Evolutionary conservation across 176 grass and related monocot species (phyloP).

Genomic region (Canna indica): DNA sequence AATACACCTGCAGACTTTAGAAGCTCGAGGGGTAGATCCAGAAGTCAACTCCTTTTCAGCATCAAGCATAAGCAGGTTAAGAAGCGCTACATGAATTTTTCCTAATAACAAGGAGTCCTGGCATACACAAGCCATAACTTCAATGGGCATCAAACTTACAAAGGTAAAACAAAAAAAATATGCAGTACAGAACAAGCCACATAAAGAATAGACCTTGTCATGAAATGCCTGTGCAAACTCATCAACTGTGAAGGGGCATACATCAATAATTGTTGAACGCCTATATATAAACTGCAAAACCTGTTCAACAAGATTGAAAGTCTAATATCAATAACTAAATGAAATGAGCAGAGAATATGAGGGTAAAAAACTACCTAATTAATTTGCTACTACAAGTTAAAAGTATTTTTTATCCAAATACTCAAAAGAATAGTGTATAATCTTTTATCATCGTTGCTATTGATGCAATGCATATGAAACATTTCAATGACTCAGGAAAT

Average conservation of each 20-base stretch:
- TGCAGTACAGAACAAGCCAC: slow-evolving; percentile 11
- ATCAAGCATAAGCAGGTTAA: slow-evolving; percentile 60
- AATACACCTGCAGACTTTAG: slow-evolving; percentile 70
- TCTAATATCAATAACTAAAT: background rate
- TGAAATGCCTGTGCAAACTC: slow-evolving; percentile 91
- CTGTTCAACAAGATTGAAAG: slow-evolving; percentile 22
- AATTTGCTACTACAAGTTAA: background rate
- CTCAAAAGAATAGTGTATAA: background rate
- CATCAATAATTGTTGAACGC: slow-evolving; percentile 52
- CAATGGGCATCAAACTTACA: background rate
- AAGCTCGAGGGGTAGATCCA: slow-evolving; percentile 54
- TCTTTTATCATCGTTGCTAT: background rate
- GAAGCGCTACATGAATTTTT: slow-evolving; percentile 71
- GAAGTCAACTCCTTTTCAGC: slow-evolving; percentile 32
- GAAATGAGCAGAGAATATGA: background rate
- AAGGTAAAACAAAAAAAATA: slow-evolving; percentile 5
- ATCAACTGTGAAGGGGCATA: slow-evolving; percentile 68
- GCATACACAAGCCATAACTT: background rate
- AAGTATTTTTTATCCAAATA: background rate
- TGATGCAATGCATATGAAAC: background rate
- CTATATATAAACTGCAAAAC: slow-evolving; percentile 61
- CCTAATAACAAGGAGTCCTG: slow-evolving; percentile 79
- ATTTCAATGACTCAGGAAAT: too few relatives aligned
- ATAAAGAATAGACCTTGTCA: slow-evolving; percentile 60
- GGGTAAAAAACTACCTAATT: background rate